phyloP scores from a whole-genome alignment of 2,329 filamentous ascomycete species.

The Venturiaceae sp. region DNA sequence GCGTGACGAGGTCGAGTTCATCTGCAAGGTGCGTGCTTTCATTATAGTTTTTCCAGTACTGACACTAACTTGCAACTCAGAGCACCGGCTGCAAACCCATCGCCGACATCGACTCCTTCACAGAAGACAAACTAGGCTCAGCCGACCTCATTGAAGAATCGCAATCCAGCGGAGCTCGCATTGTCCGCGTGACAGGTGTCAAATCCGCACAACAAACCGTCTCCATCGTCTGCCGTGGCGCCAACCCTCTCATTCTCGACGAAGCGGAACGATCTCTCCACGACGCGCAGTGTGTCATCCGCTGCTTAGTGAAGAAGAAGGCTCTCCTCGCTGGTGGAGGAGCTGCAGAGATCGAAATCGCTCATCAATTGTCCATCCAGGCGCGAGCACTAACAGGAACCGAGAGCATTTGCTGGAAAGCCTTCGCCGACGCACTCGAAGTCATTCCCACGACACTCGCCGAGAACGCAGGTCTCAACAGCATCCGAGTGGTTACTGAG shows the following conservation, averaged over 20 bases:
- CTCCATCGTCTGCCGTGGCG: constrained; percentile 87
- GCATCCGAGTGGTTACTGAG: constrained; percentile 97
- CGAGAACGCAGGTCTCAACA: constrained; percentile 95
- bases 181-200: constrained; percentile 91
- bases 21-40: constrained; percentile 60
- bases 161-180: constrained; percentile 75
- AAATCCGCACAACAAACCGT: constrained; percentile 78
- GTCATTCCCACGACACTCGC: constrained; percentile 93
- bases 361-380: constrained; percentile 72
- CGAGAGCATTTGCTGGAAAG: constrained; percentile 97
- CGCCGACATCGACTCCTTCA: constrained; percentile 96
- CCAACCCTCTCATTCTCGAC: constrained; percentile 88
- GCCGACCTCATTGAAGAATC: constrained; percentile 93
- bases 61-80: constrained; percentile 16
- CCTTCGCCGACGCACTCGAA: constrained; percentile 95
- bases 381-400: constrained; percentile 79
- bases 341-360: constrained; percentile 93
- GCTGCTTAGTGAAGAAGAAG: constrained; percentile 98
- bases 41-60: background rate
- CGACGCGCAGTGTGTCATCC: constrained; percentile 94
- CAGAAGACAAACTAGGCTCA: constrained; percentile 91
- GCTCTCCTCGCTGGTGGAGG: constrained; percentile 96
- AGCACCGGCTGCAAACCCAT: constrained; percentile 98
- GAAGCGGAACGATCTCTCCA: constrained; percentile 95
- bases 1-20: constrained; percentile 96